Percentiles rank a stretch among this genome's conserved stretches.
These are phyloP conservation scores for Fusarium devonianum DNA, from an alignment of 2,329 filamentous ascomycete species.

Conservation along the genomic window DNA sequence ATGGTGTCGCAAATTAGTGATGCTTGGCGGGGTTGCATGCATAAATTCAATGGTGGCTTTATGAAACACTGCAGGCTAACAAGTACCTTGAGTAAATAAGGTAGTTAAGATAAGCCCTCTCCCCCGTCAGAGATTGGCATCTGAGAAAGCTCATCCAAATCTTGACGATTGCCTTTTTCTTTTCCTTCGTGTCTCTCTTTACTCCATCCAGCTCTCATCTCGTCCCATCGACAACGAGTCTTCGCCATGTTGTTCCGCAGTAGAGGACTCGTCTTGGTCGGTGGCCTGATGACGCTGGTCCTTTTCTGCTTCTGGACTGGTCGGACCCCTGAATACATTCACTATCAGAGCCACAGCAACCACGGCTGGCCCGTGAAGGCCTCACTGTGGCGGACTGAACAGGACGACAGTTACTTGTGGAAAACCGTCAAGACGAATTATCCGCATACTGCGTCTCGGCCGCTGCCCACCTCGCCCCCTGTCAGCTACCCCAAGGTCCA, in stretches of 20 bases:
- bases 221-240: slow-evolving; percentile 10
- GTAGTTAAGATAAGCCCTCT: too few species aligned
- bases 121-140: too few species aligned
- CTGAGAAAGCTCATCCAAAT: too few species aligned
- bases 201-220: neutral
- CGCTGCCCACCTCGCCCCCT: slow-evolving; percentile 43
- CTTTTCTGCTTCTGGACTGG: slow-evolving; percentile 34
- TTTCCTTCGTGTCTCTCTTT: too few species aligned
- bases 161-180: too few species aligned
- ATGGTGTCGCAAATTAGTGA: too few species aligned
- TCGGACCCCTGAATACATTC: slow-evolving; percentile 21
- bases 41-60: too few species aligned
- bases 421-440: slow-evolving; percentile 39
- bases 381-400: slow-evolving; percentile 33
- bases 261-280: slow-evolving; percentile 31
- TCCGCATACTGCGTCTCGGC: slow-evolving; percentile 40
- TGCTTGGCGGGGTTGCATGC: too few species aligned
- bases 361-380: slow-evolving; percentile 33
- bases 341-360: slow-evolving; percentile 29
- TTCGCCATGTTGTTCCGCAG: slow-evolving; percentile 36
- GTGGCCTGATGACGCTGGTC: slow-evolving; percentile 29
- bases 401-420: slow-evolving; percentile 43
- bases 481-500: slow-evolving; percentile 46
- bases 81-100: too few species aligned
- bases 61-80: too few species aligned